phyloP scores from a whole-genome alignment of 306 rosid species.

The Morella rubra region DNA sequence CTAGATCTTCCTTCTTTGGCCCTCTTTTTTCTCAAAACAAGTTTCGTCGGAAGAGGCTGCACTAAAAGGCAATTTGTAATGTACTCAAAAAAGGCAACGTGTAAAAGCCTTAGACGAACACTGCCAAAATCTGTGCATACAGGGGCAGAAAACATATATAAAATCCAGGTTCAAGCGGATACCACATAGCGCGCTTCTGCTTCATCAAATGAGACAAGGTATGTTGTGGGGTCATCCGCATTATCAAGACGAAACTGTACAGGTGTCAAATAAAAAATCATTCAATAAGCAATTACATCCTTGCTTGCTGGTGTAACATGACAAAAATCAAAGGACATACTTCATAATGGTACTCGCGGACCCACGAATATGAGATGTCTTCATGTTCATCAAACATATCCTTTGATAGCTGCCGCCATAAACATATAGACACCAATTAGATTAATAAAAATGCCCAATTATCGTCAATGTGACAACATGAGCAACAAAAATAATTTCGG shows the following conservation, averaged over 20 bases:
- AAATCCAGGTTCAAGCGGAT: slow-evolving; percentile 28
- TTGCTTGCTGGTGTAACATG: slow-evolving; percentile 4
- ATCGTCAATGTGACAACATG: neutral
- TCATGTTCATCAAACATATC: slow-evolving; percentile 84
- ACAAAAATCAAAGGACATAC: slow-evolving; percentile 48
- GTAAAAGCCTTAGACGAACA: slow-evolving; percentile 18
- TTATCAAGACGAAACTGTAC: slow-evolving; percentile 82
- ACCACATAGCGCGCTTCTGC: slow-evolving; percentile 88
- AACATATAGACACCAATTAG: slow-evolving; percentile 25
- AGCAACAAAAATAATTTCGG: slow-evolving; percentile 8
- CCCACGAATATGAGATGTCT: slow-evolving; percentile 79
- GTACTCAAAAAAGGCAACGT: neutral
- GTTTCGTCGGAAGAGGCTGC: slow-evolving; percentile 97
- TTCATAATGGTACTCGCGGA: slow-evolving; percentile 93
- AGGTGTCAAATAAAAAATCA: slow-evolving; percentile 19
- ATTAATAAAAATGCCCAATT: neutral
- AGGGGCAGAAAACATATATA: slow-evolving; percentile 3
- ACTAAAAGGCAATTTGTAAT: slow-evolving; percentile 11
- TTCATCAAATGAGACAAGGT: slow-evolving; percentile 79
- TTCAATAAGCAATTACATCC: neutral
- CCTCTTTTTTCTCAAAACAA: slow-evolving; percentile 86
- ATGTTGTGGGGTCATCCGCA: slow-evolving; percentile 78
- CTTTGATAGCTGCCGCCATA: slow-evolving; percentile 75
- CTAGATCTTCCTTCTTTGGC: slow-evolving; percentile 81
- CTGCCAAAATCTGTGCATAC: slow-evolving; percentile 2